phyloP scores from a whole-genome alignment of 2,329 filamentous ascomycete genomes.

The Fusarium sp. region DNA sequence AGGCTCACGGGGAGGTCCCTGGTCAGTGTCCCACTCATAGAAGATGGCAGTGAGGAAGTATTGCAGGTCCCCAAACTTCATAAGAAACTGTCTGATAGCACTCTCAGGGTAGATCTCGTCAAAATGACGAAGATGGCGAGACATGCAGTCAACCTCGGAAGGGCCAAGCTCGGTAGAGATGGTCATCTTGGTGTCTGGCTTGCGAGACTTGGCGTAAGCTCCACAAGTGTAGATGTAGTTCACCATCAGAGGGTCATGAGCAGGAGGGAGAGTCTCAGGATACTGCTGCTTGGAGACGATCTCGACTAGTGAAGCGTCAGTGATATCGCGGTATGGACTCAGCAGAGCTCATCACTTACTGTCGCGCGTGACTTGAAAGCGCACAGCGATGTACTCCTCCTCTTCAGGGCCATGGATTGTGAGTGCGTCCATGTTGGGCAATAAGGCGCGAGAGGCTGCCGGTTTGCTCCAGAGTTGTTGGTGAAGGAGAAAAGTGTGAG shows the following conservation, averaged over 20 bases:
- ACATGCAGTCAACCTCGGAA: neutral
- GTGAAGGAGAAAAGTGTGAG: neutral
- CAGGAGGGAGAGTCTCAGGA: neutral
- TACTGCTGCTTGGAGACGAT: too few relatives aligned
- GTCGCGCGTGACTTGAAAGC: rapidly evolving
- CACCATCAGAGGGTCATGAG: neutral
- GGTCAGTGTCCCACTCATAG: neutral
- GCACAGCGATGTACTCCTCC: too few relatives aligned
- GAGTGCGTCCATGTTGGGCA: too few relatives aligned
- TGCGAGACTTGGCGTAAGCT: neutral
- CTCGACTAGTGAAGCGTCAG: neutral
- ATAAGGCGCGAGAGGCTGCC: too few relatives aligned
- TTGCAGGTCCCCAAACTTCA: neutral
- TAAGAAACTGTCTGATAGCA: neutral
- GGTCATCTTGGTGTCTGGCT: neutral
- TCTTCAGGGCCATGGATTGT: too few relatives aligned
- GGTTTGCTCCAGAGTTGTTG: neutral
- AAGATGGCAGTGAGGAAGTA: neutral
- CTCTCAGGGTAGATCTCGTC: neutral
- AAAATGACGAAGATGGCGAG: neutral
- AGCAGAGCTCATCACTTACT: too few relatives aligned
- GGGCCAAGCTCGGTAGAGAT: neutral
- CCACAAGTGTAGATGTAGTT: neutral
- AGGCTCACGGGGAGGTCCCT: neutral
- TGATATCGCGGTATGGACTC: neutral